phyloP scores from a whole-genome alignment of 768 basidiomycete species.

The Neoboletus subvelutipes region DNA sequence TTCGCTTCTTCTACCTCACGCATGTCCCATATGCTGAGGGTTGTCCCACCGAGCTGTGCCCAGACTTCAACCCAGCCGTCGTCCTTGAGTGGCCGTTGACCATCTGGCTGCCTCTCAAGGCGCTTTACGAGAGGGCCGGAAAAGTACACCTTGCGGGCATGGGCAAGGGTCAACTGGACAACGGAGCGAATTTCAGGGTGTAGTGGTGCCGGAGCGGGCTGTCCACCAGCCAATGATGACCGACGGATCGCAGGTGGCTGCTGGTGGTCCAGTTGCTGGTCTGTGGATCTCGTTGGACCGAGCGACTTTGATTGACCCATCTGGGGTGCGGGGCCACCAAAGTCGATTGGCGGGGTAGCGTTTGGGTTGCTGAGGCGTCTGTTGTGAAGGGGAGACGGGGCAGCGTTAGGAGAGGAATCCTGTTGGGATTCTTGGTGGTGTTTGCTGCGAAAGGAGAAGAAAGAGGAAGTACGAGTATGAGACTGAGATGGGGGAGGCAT shows the following conservation, averaged over 20 bases:
- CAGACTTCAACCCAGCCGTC: constrained; percentile 84
- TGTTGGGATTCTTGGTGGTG: constrained; percentile 22
- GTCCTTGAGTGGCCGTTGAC: constrained; percentile 65
- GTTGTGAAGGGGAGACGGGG: constrained; percentile 16
- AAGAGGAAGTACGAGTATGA: constrained; percentile 60
- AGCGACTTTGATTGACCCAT: constrained; percentile 36
- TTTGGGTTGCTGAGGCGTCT: constrained; percentile 16
- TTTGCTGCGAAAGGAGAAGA: constrained; percentile 60
- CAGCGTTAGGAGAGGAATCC: constrained; percentile 18
- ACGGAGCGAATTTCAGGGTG: constrained; percentile 85
- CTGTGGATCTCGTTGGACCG: constrained; percentile 26
- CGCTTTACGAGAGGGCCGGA: constrained; percentile 79
- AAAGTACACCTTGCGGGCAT: constrained; percentile 84
- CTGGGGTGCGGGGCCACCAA: constrained; percentile 25
- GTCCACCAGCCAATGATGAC: constrained; percentile 16
- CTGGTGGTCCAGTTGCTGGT: constrained; percentile 26
- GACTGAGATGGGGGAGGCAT: constrained; percentile 26
- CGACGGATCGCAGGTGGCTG: constrained; percentile 18
- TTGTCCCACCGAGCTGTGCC: constrained; percentile 89
- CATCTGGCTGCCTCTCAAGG: constrained; percentile 76
- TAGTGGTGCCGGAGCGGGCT: constrained; percentile 41
- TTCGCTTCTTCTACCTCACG: constrained; percentile 82
- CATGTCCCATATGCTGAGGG: constrained; percentile 92
- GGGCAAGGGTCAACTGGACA: constrained; percentile 69
- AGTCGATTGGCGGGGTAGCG: constrained; percentile 16